phyloP scores from a whole-genome alignment of 2,329 filamentous ascomycete species.

The Didymella lethalis region DNA sequence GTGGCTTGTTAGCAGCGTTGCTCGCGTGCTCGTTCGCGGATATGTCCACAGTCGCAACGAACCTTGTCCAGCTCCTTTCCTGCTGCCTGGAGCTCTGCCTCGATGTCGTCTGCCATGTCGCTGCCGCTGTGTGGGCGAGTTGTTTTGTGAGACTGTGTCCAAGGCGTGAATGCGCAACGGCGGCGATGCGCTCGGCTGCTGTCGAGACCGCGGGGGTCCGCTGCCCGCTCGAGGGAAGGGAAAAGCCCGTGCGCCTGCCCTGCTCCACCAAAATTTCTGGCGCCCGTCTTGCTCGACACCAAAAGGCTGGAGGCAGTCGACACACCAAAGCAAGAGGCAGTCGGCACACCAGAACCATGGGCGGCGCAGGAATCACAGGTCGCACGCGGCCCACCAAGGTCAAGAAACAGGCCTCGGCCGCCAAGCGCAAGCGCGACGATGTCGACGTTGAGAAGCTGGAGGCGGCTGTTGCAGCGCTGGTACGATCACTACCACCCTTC shows the following conservation, averaged over 20 bases:
- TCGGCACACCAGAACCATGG: constrained; percentile 33
- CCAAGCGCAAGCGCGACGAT: constrained; percentile 64
- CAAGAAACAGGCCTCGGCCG: constrained; percentile 61
- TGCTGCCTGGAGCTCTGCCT: constrained; percentile 9
- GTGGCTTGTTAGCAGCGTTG: constrained; percentile 22
- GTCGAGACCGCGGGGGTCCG: constrained; percentile 15
- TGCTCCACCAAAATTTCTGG: constrained; percentile 39
- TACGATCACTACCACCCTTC: constrained; percentile 26
- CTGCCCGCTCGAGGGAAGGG: neutral
- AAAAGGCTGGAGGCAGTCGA: neutral
- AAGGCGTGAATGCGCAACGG: neutral
- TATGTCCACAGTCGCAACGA: constrained; percentile 1
- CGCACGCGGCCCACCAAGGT: constrained; percentile 61
- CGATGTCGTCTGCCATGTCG: constrained; percentile 64
- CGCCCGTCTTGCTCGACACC: neutral
- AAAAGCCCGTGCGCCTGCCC: constrained; percentile 11
- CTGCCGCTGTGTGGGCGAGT: constrained; percentile 41
- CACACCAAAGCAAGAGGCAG: constrained; percentile 9
- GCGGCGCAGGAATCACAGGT: constrained; percentile 48
- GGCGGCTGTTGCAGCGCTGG: constrained; percentile 54
- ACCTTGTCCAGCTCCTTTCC: constrained; percentile 92
- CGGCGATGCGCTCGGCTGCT: neutral
- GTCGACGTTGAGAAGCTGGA: constrained; percentile 59
- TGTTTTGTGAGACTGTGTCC: neutral
- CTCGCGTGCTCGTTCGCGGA: no score